Conservation (phyloP, 176 grass and related monocot species). For the Tuctoria greenei region DNA sequence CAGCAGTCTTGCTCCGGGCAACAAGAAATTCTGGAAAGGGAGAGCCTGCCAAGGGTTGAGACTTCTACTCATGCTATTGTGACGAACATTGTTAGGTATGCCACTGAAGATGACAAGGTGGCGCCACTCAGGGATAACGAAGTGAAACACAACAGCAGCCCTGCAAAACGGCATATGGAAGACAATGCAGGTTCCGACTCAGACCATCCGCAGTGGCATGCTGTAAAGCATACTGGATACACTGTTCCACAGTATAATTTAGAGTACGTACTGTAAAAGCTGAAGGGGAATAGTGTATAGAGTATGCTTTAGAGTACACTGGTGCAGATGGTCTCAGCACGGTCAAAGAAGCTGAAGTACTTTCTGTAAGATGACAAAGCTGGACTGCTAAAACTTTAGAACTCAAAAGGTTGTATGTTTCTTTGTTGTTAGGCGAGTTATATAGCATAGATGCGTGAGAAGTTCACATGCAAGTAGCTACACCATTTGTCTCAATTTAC, state of each 20-base stretch:
- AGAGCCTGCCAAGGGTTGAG: constrained; percentile 54
- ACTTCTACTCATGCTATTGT: constrained; percentile 56
- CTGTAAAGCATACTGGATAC: too few species aligned
- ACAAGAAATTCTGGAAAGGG: constrained; percentile 60
- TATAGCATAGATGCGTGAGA: constrained; percentile 8
- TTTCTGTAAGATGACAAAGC: constrained; percentile 31
- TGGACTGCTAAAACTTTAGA: constrained; percentile 14
- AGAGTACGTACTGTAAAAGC: too few species aligned
- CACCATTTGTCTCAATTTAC: background rate
- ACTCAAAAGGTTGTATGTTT: background rate
- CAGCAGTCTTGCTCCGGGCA: constrained; percentile 47
- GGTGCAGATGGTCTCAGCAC: too few species aligned
- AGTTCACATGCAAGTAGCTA: background rate
- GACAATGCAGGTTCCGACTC: constrained; percentile 9
- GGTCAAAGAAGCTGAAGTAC: constrained; percentile 47
- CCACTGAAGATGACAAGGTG: constrained; percentile 30
- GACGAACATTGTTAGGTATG: constrained; percentile 60
- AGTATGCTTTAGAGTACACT: too few species aligned
- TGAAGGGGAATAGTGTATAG: too few species aligned
- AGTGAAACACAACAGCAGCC: background rate
- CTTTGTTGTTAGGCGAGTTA: constrained; percentile 2
- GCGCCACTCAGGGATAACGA: background rate
- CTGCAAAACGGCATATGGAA: constrained; percentile 39
- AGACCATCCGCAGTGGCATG: too few species aligned
- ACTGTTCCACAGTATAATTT: too few species aligned